A percentile compares a stretch with the other conserved stretches of the same genome.
Evolutionary conservation across 768 basidiomycete genomes (phyloP).

Genomic region (Suillus placidus): DNA sequence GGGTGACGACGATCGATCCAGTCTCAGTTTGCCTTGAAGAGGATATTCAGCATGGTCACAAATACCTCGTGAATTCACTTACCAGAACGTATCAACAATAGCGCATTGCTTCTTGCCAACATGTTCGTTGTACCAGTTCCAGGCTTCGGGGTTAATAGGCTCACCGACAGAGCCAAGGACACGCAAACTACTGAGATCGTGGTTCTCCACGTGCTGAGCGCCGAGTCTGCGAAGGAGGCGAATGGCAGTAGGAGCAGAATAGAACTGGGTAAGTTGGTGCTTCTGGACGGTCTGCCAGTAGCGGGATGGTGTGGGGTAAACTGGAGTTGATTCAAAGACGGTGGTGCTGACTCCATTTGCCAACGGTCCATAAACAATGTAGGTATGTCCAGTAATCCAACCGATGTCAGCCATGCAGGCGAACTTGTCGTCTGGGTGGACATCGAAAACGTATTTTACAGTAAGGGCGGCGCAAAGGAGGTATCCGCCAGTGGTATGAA

Average conservation of each 20-base stretch:
- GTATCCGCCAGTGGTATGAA: constrained; percentile 88
- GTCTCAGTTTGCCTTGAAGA: constrained; percentile 90
- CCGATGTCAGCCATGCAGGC: constrained; percentile 99
- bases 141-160: constrained; percentile 98
- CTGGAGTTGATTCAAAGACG: constrained; percentile 95
- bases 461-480: constrained; percentile 90
- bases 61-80: constrained; percentile 19
- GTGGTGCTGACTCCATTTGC: constrained; percentile 81
- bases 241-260: constrained; percentile 94
- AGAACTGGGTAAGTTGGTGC: constrained; percentile 94
- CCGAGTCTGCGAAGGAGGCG: constrained; percentile 87
- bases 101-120: constrained; percentile 89
- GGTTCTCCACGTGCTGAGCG: constrained; percentile 77
- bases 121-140: constrained; percentile 98
- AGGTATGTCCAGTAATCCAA: constrained; percentile 98
- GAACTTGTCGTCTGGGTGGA: constrained; percentile 94
- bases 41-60: not conserved
- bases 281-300: constrained; percentile 97
- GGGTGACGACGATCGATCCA: constrained; percentile 92
- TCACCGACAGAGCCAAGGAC: constrained; percentile 95
- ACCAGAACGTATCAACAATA: constrained; percentile 92
- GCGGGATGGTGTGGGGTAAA: constrained; percentile 93
- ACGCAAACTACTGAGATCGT: constrained; percentile 82
- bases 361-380: constrained; percentile 96
- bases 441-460: constrained; percentile 96